Evolutionary conservation across 208 protist species (phyloP).

Genomic region (Acanthamoeba castellanii): DNA sequence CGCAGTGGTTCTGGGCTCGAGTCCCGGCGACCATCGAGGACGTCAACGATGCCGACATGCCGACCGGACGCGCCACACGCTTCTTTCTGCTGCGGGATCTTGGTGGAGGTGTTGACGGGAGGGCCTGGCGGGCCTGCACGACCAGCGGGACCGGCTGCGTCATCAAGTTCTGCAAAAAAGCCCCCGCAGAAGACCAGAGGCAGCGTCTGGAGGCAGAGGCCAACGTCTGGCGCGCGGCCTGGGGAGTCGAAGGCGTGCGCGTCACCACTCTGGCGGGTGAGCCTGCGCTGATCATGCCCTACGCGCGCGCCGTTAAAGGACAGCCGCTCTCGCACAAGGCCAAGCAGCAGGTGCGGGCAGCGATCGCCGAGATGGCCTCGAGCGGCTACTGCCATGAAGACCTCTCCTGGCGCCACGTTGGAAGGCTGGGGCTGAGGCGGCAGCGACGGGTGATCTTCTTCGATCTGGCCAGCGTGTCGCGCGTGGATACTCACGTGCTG

Average conservation of each 20-base stretch:
- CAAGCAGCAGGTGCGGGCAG: neutral
- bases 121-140: conserved; percentile 11
- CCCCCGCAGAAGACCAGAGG: too few relatives aligned
- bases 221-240: neutral
- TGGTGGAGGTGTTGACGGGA: neutral
- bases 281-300: conserved; percentile 43
- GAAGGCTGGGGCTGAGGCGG: neutral
- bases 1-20: neutral
- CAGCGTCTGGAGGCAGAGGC: neutral
- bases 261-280: neutral
- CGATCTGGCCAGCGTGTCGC: conserved; percentile 1
- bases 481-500: neutral
- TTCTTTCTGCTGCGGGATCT: conserved; percentile 52
- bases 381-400: neutral
- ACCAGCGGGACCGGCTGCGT: neutral
- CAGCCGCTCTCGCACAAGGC: neutral
- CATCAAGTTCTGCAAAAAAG: conserved; percentile 17
- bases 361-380: neutral
- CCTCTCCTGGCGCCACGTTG: conserved; percentile 26
- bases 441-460: conserved; percentile 1
- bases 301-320: neutral
- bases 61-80: too few relatives aligned
- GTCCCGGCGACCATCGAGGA: neutral
- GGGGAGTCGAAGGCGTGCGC: neutral
- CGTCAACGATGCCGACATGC: neutral